phyloP scores from a whole-genome alignment of 1,139 yeast genomes.

The Diutina scorzettiae region DNA sequence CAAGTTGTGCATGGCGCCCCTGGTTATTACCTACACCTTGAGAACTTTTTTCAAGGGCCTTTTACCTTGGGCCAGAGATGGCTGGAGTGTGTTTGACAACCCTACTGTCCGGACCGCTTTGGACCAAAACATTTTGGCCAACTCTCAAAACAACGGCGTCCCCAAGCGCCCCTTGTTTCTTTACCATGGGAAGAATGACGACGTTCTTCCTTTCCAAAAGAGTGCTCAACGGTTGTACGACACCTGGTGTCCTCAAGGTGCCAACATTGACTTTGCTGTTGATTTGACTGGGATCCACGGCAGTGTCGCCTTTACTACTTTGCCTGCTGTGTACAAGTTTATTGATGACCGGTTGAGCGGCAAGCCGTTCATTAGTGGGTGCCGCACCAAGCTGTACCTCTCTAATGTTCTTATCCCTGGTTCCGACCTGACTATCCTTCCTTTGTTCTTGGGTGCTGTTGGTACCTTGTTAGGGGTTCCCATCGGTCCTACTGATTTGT shows the following conservation, averaged over 20 bases:
- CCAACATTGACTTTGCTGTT: conserved; percentile 12
- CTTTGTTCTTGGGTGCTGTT: background rate
- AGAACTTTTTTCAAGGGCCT: conserved; percentile 13
- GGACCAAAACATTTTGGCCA: conserved; percentile 8
- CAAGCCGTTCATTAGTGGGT: background rate
- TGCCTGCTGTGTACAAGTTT: background rate
- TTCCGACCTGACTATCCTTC: background rate
- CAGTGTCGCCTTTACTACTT: background rate
- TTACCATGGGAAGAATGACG: conserved; percentile 9
- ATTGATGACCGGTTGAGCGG: background rate
- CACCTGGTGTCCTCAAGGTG: conserved; percentile 8
- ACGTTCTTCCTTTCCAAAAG: conserved; percentile 8
- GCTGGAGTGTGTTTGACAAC: conserved; percentile 12
- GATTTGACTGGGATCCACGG: background rate
- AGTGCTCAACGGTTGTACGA: conserved; percentile 7
- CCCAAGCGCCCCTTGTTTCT: conserved; percentile 10
- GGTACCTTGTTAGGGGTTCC: background rate
- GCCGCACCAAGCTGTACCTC: background rate
- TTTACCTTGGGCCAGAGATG: conserved; percentile 10
- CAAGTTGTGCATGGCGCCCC: conserved; percentile 8
- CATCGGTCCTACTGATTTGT: background rate
- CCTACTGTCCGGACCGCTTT: conserved; percentile 6
- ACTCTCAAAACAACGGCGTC: conserved; percentile 10
- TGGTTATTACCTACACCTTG: conserved; percentile 8
- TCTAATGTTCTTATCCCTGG: background rate